Conservation (phyloP, 495 filamentous ascomycete genomes). For the Penicillium daleae region DNA sequence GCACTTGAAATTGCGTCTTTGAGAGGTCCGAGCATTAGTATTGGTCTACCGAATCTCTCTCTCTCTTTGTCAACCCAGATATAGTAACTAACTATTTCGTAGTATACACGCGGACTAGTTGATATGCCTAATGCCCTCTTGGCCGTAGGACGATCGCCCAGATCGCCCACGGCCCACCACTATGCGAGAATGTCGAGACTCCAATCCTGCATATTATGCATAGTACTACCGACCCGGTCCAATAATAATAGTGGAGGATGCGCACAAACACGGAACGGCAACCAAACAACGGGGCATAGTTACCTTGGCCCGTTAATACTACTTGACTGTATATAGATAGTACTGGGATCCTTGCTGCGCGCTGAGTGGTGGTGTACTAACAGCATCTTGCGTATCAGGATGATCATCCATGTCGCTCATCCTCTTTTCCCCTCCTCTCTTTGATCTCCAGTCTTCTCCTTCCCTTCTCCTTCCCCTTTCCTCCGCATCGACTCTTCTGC, state of each 20-base stretch:
- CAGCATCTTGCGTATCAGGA: neutral
- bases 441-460: constrained; percentile 1
- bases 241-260: neutral
- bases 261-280: neutral
- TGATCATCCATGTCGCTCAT: constrained; percentile 1
- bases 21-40: neutral
- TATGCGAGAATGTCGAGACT: constrained; percentile 5
- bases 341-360: neutral
- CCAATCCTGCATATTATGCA: neutral
- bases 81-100: too few species aligned
- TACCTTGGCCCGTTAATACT: neutral
- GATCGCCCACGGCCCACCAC: neutral
- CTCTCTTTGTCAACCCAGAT: neutral
- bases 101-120: neutral
- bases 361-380: neutral
- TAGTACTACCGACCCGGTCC: neutral
- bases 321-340: too few species aligned
- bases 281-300: neutral
- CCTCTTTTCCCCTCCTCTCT: neutral
- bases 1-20: neutral
- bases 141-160: neutral
- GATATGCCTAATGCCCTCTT: neutral
- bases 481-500: constrained; percentile 9
- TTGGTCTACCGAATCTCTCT: neutral
- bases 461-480: neutral